These are phyloP conservation scores for Sphaceloma murrayae DNA, from an alignment of 2,329 filamentous ascomycete species.

Conservation along the genomic window DNA sequence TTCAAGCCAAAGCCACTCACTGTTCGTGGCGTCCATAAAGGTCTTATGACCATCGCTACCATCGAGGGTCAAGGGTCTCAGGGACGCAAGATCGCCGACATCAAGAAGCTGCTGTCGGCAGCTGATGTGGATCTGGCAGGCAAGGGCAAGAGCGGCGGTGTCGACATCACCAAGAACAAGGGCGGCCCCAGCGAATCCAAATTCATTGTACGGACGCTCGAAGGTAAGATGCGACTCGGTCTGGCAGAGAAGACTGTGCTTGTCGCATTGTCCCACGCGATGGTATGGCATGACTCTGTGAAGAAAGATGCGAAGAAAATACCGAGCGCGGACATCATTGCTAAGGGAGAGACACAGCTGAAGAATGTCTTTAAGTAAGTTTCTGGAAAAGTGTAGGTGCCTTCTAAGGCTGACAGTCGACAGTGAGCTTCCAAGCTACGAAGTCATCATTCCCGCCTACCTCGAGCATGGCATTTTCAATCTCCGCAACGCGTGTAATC, in stretches of 20 bases:
- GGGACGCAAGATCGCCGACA: slow-evolving; percentile 79
- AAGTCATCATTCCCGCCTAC: slow-evolving; percentile 86
- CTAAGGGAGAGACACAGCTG: slow-evolving; percentile 55
- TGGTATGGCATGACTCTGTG: slow-evolving; percentile 67
- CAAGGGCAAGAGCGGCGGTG: slow-evolving; percentile 41
- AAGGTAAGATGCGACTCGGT: slow-evolving; percentile 86
- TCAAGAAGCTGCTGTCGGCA: slow-evolving; percentile 92
- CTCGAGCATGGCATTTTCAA: slow-evolving; percentile 77
- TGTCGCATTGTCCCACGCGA: slow-evolving; percentile 78
- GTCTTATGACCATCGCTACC: slow-evolving; percentile 79
- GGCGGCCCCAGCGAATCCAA: slow-evolving; percentile 92
- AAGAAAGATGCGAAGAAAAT: slow-evolving; percentile 56
- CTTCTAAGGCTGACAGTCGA: slow-evolving; percentile 27
- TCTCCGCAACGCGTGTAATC: slow-evolving; percentile 73
- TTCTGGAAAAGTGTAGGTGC: too few species aligned
- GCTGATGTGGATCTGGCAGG: slow-evolving; percentile 65
- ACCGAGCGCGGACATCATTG: slow-evolving; percentile 66
- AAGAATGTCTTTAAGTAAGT: slow-evolving; percentile 80
- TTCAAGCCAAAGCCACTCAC: slow-evolving; percentile 93
- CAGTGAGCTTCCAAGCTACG: slow-evolving; percentile 89
- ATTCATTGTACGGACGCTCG: slow-evolving; percentile 82
- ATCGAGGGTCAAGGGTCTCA: slow-evolving; percentile 80
- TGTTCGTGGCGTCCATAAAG: slow-evolving; percentile 75
- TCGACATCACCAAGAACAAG: slow-evolving; percentile 87
- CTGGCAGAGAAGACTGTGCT: slow-evolving; percentile 88